A percentile compares a stretch with the other conserved stretches of the same genome.
Evolutionary conservation across 805 yeast genomes (phyloP).

Genomic region (Nakazawaea ernobii): DNA sequence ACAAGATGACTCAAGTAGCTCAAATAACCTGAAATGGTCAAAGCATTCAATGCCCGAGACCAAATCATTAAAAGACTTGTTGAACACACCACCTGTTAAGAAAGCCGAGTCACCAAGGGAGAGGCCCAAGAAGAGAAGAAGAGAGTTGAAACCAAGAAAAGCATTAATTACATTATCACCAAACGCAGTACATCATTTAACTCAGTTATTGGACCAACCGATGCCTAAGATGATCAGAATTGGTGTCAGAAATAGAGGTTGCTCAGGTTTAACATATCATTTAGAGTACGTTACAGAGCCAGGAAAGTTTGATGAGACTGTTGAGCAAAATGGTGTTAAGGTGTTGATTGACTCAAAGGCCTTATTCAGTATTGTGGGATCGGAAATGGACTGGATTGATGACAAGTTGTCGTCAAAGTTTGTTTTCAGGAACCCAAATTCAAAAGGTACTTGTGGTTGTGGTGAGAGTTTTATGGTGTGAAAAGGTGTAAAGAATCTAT

Average conservation of each 20-base stretch:
- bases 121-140: constrained; percentile 31
- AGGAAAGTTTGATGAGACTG: constrained; percentile 92
- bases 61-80: constrained; percentile 11
- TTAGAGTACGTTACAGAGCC: constrained; percentile 85
- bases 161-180: constrained; percentile 81
- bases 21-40: constrained; percentile 10
- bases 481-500: not conserved
- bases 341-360: constrained; percentile 96
- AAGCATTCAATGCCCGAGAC: constrained; percentile 13
- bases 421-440: constrained; percentile 91
- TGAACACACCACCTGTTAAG: not conserved
- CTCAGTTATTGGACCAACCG: constrained; percentile 66
- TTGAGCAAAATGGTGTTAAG: constrained; percentile 89
- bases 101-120: not conserved
- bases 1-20: not conserved
- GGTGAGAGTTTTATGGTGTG: constrained; percentile 96
- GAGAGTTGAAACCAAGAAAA: constrained; percentile 78
- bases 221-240: constrained; percentile 85
- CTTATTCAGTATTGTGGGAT: constrained; percentile 88
- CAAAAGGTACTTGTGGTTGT: constrained; percentile 98
- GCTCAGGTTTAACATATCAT: constrained; percentile 91
- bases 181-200: constrained; percentile 69
- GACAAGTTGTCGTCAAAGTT: constrained; percentile 86
- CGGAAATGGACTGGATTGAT: constrained; percentile 98
- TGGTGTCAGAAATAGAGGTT: constrained; percentile 94